Conservation (phyloP, 108 stramenopile species). For the Fragilaria crotonensis region DNA sequence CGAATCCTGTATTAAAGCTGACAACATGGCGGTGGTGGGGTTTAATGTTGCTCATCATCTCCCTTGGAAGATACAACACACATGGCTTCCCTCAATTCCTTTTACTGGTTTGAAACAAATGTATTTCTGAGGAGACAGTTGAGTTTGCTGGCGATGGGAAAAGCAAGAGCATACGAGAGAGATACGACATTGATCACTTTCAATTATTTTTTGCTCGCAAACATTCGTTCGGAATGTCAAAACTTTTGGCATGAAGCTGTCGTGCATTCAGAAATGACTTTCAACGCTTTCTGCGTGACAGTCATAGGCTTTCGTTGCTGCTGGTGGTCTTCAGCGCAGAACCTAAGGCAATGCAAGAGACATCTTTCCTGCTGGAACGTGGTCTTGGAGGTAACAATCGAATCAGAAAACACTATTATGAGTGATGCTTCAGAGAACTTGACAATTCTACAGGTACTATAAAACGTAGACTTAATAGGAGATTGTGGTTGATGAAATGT, state of each 20-base stretch:
- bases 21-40: background rate
- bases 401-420: too few relatives aligned
- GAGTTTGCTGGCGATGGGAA: conserved; percentile 74
- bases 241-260: background rate
- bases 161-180: too few relatives aligned
- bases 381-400: too few relatives aligned
- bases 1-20: background rate
- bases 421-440: too few relatives aligned
- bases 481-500: too few relatives aligned
- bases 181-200: too few relatives aligned
- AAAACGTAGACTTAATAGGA: too few relatives aligned
- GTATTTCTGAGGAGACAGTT: conserved; percentile 49
- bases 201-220: background rate
- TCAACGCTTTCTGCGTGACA: background rate
- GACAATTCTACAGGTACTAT: too few relatives aligned
- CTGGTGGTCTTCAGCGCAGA: background rate
- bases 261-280: background rate
- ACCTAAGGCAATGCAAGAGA: too few relatives aligned
- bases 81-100: too few relatives aligned
- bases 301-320: background rate
- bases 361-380: too few relatives aligned
- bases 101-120: background rate
- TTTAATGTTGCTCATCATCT: background rate
- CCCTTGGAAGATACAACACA: background rate
- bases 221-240: background rate